phyloP scores from a whole-genome alignment of 1,284 basidiomycete species.

The Cutaneotrichosporon mucoides region DNA sequence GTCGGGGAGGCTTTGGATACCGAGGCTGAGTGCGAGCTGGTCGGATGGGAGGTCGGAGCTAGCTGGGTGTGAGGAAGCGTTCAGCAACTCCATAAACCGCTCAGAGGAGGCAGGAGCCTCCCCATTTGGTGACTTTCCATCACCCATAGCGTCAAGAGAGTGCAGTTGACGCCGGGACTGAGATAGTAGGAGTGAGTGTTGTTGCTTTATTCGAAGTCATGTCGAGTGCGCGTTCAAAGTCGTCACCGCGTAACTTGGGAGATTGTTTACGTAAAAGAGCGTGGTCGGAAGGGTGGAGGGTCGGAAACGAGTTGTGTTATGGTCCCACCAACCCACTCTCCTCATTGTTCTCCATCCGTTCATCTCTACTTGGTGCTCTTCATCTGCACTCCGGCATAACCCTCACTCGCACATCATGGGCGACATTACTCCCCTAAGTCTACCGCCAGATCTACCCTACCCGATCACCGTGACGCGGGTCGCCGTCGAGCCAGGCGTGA shows the following conservation, averaged over 20 bases:
- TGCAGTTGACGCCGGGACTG: neutral
- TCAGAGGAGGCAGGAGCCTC: neutral
- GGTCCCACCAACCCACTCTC: no score
- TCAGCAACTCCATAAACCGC: constrained; percentile 24
- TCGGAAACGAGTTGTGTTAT: no score
- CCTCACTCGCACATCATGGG: constrained; percentile 23
- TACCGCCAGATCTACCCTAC: constrained; percentile 69
- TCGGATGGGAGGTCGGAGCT: constrained; percentile 24
- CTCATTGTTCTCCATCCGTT: neutral
- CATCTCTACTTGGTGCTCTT: neutral
- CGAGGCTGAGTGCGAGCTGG: constrained; percentile 32
- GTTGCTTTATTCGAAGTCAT: neutral
- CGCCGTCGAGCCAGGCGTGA: constrained; percentile 52
- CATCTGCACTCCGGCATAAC: neutral
- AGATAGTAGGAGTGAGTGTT: neutral
- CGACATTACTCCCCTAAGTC: constrained; percentile 42
- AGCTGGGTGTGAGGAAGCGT: constrained; percentile 24
- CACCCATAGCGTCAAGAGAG: neutral
- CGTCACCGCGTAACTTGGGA: no score
- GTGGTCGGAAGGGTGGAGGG: no score
- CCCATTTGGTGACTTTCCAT: neutral
- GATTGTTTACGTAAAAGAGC: no score
- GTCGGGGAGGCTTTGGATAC: constrained; percentile 28
- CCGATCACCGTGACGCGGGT: constrained; percentile 71
- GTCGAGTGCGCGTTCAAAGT: no score